Evolutionary conservation across 441 rosid species (phyloP).

Genomic region (Populus tomentosa): DNA sequence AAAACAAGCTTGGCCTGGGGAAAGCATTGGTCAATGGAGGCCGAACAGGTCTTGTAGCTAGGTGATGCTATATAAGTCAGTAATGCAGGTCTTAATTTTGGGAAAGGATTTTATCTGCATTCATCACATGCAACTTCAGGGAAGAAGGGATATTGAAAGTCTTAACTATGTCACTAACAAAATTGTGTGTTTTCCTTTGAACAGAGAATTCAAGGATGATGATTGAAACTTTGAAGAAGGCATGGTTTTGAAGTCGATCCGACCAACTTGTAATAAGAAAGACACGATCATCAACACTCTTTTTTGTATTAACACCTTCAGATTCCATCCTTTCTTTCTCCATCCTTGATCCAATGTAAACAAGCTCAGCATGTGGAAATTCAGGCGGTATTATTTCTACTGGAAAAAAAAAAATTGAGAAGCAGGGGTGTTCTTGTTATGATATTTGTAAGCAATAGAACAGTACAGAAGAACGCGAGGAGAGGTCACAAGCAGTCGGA

Average conservation of each 20-base stretch:
- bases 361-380: not conserved
- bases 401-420: not conserved
- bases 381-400: not conserved
- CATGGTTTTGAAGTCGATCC: constrained; percentile 17
- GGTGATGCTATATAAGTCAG: no score
- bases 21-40: no score
- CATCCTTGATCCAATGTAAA: not conserved
- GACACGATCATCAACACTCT: not conserved
- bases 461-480: not conserved
- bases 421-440: not conserved
- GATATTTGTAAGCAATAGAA: not conserved
- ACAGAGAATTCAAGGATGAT: constrained; percentile 96
- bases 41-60: no score
- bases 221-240: constrained; percentile 38
- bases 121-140: no score
- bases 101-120: no score
- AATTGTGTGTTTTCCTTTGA: constrained; percentile 8
- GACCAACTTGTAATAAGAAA: not conserved
- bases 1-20: no score
- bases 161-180: not conserved
- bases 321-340: not conserved
- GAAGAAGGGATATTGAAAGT: no score
- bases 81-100: no score
- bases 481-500: not conserved
- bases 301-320: not conserved